These are phyloP conservation scores for Escovopsis sp. DNA, from an alignment of 2,329 filamentous ascomycete species.

Conservation along the genomic window DNA sequence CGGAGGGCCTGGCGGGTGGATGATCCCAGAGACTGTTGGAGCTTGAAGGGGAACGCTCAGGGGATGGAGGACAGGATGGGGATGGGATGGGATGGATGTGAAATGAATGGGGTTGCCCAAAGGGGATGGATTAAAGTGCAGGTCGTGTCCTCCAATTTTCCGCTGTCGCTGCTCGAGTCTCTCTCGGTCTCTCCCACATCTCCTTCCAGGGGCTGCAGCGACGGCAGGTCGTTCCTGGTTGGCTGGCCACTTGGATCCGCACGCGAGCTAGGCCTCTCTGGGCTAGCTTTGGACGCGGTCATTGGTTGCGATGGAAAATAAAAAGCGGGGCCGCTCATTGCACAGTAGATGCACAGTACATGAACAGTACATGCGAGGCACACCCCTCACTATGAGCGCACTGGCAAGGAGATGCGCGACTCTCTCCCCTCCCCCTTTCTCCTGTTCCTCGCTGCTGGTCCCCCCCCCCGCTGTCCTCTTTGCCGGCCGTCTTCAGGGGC, in stretches of 20 bases:
- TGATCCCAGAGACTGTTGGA: slow-evolving; percentile 3
- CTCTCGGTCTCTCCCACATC: too few relatives aligned
- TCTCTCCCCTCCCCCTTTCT: slow-evolving; percentile 10
- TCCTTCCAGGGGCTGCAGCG: slow-evolving; percentile 6
- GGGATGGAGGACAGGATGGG: slow-evolving; percentile 6
- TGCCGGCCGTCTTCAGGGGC: not conserved
- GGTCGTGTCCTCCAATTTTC: slow-evolving; percentile 13
- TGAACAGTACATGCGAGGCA: too few relatives aligned
- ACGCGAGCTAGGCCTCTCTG: too few relatives aligned
- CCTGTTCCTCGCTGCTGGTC: not conserved
- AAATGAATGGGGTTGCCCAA: too few relatives aligned
- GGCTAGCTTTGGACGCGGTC: too few relatives aligned
- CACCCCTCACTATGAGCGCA: too few relatives aligned
- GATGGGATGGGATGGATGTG: slow-evolving; percentile 1
- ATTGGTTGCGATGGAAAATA: too few relatives aligned
- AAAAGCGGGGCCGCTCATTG: too few relatives aligned
- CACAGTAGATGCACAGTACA: too few relatives aligned
- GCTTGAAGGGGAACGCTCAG: slow-evolving; percentile 6
- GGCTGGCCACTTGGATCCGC: too few relatives aligned
- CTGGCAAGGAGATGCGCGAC: too few relatives aligned
- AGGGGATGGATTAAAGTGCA: too few relatives aligned
- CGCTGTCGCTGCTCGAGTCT: slow-evolving; percentile 14
- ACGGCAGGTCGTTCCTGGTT: slow-evolving; percentile 6
- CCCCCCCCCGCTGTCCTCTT: slow-evolving; percentile 2
- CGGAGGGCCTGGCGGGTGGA: slow-evolving; percentile 1